Evolutionary conservation across 805 yeast genomes (phyloP), one percentile per base, ranked within the genome.

Genomic region (Saturnispora diversa): DNA sequence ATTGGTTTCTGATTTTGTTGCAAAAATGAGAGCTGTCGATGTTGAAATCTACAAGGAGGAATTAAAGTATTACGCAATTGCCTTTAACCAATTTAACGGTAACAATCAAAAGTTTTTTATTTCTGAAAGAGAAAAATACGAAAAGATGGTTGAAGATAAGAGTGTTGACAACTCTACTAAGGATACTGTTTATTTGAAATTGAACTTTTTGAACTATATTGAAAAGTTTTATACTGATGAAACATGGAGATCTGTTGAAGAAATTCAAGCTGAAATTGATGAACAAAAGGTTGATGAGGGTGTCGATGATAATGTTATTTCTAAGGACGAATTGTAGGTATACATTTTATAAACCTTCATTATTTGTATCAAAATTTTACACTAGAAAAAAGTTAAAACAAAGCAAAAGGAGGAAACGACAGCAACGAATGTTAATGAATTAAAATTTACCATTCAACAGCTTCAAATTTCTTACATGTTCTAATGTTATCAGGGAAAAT

Each of bases 401-500:
- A n/a, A n/a, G n/a, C n/a, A n/a, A n/a, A n/a, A n/a, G n/a, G n/a
- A n/a, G n/a, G n/a, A n/a, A n/a, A n/a, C n/a, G n/a, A n/a, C n/a
- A n/a, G n/a, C n/a, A n/a, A n/a, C n/a, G n/a, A n/a, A n/a, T n/a
- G n/a, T n/a, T n/a, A 3, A 31, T 21, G 17, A 15, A 23, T 4
- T 17, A 33, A 16, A 30, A 8, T 9, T 50, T 48, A 76, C 82
- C 83, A 77, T 22, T 65, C 68, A 19, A 78, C 63, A 22, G 75
- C 64, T 50, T 66, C 59, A 54, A 64, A 69, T 64, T 74, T 71
- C 62, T 77, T 73, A 6, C 69, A 68, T 24, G 69, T 66, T 59
- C 97, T 64, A 43, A 85, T 70, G 49, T 75, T 58, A 37, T 80
- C 74, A 13, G 85, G 79, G 72, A 84, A 79, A 3, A 86, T 87